A percentile compares a stretch with the other conserved stretches of the same genome.
Evolutionary conservation across 2,329 filamentous ascomycete genomes (phyloP).

Genomic region (Colletotrichum phormii): DNA sequence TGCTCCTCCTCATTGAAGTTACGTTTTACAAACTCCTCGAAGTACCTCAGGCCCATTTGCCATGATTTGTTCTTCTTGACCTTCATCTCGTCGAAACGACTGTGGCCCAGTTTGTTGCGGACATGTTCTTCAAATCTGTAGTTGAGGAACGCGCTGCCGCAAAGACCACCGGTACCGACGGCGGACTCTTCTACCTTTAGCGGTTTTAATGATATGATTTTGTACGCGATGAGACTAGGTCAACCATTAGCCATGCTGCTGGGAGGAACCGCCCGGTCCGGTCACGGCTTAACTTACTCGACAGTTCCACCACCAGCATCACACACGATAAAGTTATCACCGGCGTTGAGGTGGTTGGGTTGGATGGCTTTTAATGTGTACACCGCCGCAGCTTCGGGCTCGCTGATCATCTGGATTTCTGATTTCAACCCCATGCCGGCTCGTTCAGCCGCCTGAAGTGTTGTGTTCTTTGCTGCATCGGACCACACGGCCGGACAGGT

Average conservation of each 20-base stretch:
- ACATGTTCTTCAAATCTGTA: constrained; percentile 86
- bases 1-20: constrained; percentile 86
- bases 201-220: constrained; percentile 79
- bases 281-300: constrained; percentile 61
- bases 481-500: constrained; percentile 89
- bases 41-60: constrained; percentile 83
- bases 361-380: constrained; percentile 85
- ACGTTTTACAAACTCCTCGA: constrained; percentile 86
- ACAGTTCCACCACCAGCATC: constrained; percentile 75
- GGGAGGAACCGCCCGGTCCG: background rate
- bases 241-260: constrained; percentile 38
- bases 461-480: constrained; percentile 87
- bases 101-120: constrained; percentile 72
- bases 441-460: constrained; percentile 79
- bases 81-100: constrained; percentile 80
- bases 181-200: constrained; percentile 82
- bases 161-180: constrained; percentile 81
- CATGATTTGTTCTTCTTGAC: constrained; percentile 82
- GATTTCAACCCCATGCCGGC: constrained; percentile 80
- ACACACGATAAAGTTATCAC: constrained; percentile 73
- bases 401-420: constrained; percentile 82
- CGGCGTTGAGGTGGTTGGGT: constrained; percentile 77
- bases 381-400: constrained; percentile 83
- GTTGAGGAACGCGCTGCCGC: constrained; percentile 83
- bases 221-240: constrained; percentile 78